These are phyloP conservation scores for Xerocomus minutiporus DNA, from an alignment of 1,284 basidiomycete species.

Conservation along the genomic window DNA sequence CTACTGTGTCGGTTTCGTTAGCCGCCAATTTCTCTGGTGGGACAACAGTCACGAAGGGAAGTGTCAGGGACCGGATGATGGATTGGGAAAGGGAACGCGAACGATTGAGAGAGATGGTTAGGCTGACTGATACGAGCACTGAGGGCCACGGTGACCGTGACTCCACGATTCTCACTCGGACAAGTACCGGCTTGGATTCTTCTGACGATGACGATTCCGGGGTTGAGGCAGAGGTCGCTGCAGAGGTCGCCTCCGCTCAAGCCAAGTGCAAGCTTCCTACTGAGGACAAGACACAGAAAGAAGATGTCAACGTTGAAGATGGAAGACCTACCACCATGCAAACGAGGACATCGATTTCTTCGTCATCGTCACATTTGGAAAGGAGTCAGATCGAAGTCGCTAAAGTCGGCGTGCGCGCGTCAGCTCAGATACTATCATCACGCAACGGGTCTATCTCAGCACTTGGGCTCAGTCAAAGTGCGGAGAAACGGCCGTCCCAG, in stretches of 20 bases:
- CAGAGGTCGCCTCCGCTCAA: slow-evolving; percentile 26
- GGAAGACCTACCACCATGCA: slow-evolving; percentile 10
- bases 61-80: slow-evolving; percentile 35
- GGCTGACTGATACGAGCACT: slow-evolving; percentile 20
- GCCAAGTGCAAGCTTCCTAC: slow-evolving; percentile 2
- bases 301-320: background rate
- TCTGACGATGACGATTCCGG: slow-evolving; percentile 26
- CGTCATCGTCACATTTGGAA: slow-evolving; percentile 22
- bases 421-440: slow-evolving; percentile 27
- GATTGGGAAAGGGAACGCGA: slow-evolving; percentile 36
- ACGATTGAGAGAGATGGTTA: slow-evolving; percentile 32
- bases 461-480: slow-evolving; percentile 11
- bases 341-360: slow-evolving; percentile 19
- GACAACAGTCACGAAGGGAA: slow-evolving; percentile 31
- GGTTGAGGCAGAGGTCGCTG: slow-evolving; percentile 32
- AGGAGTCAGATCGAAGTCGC: slow-evolving; percentile 30
- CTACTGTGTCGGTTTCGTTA: slow-evolving; percentile 11
- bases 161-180: slow-evolving; percentile 28
- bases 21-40: slow-evolving; percentile 18
- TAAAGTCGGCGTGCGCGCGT: slow-evolving; percentile 25
- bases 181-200: slow-evolving; percentile 14
- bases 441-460: slow-evolving; percentile 22
- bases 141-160: slow-evolving; percentile 18
- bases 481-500: slow-evolving; percentile 9
- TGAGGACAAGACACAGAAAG: slow-evolving; percentile 18